phyloP scores from a whole-genome alignment of 768 basidiomycete genomes.

The Boletellus ananas region DNA sequence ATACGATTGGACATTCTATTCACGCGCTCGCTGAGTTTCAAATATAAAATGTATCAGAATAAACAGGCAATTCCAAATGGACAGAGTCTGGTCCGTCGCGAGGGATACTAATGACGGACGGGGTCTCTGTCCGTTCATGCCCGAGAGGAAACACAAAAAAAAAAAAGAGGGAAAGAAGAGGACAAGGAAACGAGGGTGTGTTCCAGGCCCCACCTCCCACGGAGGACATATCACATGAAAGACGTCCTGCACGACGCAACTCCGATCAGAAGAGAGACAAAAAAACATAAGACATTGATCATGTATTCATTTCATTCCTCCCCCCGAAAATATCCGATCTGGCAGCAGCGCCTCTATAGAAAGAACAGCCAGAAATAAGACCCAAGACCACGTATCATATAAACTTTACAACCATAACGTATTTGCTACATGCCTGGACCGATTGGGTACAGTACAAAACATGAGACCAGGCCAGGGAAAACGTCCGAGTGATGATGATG shows the following conservation, averaged over 20 bases:
- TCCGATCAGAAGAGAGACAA: background rate
- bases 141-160: no score
- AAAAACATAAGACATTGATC: no score
- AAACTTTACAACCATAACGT: slow-evolving; percentile 35
- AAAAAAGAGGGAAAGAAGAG: no score
- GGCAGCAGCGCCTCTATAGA: background rate
- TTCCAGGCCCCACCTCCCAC: background rate
- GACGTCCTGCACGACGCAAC: no score
- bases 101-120: no score
- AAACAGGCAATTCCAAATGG: no score
- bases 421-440: slow-evolving; percentile 31
- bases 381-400: slow-evolving; percentile 23
- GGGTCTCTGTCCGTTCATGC: no score
- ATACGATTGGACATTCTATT: background rate
- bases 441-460: slow-evolving; percentile 22
- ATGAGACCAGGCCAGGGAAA: slow-evolving; percentile 8
- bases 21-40: slow-evolving; percentile 12
- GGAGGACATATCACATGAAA: slow-evolving; percentile 18
- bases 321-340: background rate
- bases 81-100: no score
- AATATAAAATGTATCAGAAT: no score
- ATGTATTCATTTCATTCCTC: background rate
- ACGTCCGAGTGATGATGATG: slow-evolving; percentile 29
- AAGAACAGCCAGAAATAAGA: background rate
- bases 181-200: background rate